These are phyloP conservation scores for Ashbya aceris DNA, from an alignment of 1,139 yeast genomes.

Conservation along the genomic window DNA sequence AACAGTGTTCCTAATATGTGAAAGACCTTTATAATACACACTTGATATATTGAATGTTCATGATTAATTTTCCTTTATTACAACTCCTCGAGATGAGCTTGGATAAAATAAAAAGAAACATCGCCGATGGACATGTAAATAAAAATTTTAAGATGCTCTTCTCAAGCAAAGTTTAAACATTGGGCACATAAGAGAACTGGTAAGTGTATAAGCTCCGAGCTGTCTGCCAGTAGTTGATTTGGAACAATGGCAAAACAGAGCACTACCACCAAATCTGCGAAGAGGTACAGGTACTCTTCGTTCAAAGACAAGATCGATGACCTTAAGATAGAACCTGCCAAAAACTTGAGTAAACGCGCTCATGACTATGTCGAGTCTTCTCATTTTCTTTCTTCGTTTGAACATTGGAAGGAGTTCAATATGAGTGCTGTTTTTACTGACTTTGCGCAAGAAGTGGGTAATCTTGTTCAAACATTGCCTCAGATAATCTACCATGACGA, in stretches of 20 bases:
- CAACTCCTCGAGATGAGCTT: too few relatives aligned
- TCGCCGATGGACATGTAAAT: too few relatives aligned
- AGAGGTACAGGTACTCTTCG: conserved; percentile 59
- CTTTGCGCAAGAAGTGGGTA: conserved; percentile 49
- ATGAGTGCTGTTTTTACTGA: conserved; percentile 63
- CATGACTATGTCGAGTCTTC: conserved; percentile 68
- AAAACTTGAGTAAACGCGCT: conserved; percentile 52
- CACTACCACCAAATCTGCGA: conserved; percentile 44
- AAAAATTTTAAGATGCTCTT: too few relatives aligned
- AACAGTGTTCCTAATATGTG: too few relatives aligned
- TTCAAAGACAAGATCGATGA: conserved; percentile 78
- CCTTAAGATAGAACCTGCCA: conserved; percentile 75
- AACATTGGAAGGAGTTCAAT: conserved; percentile 85
- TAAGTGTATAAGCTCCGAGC: too few relatives aligned
- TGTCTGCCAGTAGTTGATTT: too few relatives aligned
- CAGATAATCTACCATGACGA: conserved; percentile 67
- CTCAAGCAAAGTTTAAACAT: too few relatives aligned
- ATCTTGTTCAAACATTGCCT: conserved; percentile 61
- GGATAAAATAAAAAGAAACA: too few relatives aligned
- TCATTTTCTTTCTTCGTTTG: conserved; percentile 67
- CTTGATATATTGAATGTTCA: too few relatives aligned
- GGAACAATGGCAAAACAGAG: conserved; percentile 25
- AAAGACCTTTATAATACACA: too few relatives aligned
- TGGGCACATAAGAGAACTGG: too few relatives aligned
- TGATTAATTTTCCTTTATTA: too few relatives aligned